Evolutionary conservation across 345 rosid genomes (phyloP).

Genomic region (Lepidium didymum): DNA sequence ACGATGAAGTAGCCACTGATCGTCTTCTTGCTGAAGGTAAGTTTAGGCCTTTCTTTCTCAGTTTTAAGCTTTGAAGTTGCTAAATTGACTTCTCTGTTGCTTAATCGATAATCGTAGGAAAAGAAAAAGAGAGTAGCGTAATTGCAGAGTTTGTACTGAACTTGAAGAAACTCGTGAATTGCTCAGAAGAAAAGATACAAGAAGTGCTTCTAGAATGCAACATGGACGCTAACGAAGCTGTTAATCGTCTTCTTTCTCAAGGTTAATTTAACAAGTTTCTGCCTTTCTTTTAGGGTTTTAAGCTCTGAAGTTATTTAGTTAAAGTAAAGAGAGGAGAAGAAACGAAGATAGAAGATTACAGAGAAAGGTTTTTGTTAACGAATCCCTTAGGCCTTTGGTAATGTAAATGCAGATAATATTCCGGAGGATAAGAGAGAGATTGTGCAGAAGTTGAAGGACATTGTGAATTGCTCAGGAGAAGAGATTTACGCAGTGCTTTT

Average conservation of each 20-base stretch:
- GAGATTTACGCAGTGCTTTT: slow-evolving; percentile 79
- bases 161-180: slow-evolving; percentile 63
- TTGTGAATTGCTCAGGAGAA: slow-evolving; percentile 52
- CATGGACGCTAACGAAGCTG: slow-evolving; percentile 71
- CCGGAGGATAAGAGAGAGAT: slow-evolving; percentile 55
- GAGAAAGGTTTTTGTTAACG: not conserved
- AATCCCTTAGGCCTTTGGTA: not conserved
- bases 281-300: not conserved
- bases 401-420: not conserved
- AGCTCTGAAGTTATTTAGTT: not conserved
- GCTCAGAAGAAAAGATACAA: slow-evolving; percentile 74
- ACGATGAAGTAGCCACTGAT: slow-evolving; percentile 56
- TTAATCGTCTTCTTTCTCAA: slow-evolving; percentile 72
- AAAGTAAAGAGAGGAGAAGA: not conserved
- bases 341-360: not conserved
- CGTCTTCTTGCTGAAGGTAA: slow-evolving; percentile 85
- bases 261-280: slow-evolving; percentile 32
- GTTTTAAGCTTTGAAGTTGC: not conserved
- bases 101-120: too few relatives aligned
- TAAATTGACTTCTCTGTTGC: not conserved
- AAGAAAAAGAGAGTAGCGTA: slow-evolving; percentile 23
- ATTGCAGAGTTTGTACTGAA: slow-evolving; percentile 56
- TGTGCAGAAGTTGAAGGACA: slow-evolving; percentile 62
- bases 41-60: not conserved
- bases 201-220: slow-evolving; percentile 62